Conservation (phyloP, 2,329 filamentous ascomycete species). For the Setomelanomma holmii region DNA sequence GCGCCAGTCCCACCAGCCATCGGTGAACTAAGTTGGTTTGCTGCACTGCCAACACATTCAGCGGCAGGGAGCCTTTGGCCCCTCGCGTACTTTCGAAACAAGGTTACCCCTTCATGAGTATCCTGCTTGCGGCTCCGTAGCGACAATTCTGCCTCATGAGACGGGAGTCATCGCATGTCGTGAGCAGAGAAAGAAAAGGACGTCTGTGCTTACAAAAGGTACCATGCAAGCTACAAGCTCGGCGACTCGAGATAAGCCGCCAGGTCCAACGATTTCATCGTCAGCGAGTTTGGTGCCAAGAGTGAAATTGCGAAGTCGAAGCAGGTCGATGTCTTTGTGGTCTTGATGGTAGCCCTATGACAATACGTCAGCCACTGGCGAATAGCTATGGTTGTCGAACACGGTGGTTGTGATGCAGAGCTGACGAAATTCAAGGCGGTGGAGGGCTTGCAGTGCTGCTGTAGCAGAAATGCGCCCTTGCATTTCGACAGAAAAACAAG, state of each 20-base stretch:
- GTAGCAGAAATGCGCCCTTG: neutral
- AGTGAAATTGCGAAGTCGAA: slow-evolving; percentile 82
- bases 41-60: slow-evolving; percentile 45
- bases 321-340: slow-evolving; percentile 79
- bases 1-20: slow-evolving; percentile 18
- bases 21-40: slow-evolving; percentile 26
- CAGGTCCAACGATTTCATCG: slow-evolving; percentile 65
- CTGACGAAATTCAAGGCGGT: neutral
- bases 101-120: slow-evolving; percentile 24
- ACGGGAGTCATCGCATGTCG: neutral
- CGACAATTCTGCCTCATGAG: too few relatives aligned
- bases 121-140: neutral
- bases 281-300: slow-evolving; percentile 71
- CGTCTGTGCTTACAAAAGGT: slow-evolving; percentile 68
- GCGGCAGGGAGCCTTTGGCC: slow-evolving; percentile 20
- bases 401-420: neutral
- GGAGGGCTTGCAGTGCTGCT: neutral
- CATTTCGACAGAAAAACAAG: too few relatives aligned
- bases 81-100: slow-evolving; percentile 19
- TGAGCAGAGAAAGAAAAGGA: neutral
- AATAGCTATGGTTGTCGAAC: neutral
- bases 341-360: slow-evolving; percentile 74
- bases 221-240: slow-evolving; percentile 72
- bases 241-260: slow-evolving; percentile 70
- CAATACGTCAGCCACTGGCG: slow-evolving; percentile 26